Conservation (phyloP, 768 basidiomycete species). For the Pleurotus giganteus region DNA sequence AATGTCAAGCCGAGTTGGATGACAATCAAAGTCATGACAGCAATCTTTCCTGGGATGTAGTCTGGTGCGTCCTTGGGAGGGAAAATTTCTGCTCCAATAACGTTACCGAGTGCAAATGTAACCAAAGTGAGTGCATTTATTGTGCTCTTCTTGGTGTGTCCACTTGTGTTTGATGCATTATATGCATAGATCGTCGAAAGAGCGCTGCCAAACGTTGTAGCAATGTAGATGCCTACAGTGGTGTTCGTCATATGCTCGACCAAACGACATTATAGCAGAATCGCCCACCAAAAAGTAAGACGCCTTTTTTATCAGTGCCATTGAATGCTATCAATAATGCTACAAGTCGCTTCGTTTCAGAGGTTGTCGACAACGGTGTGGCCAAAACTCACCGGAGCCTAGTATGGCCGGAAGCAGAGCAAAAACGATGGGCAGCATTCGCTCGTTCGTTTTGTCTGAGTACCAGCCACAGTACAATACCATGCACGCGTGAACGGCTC, state of each 20-base stretch:
- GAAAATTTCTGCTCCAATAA: constrained; percentile 63
- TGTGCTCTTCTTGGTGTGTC: constrained; percentile 69
- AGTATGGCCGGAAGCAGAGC: constrained; percentile 58
- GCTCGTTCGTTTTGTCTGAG: constrained; percentile 62
- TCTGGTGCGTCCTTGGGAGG: constrained; percentile 57
- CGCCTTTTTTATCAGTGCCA: constrained; percentile 45
- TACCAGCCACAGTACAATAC: constrained; percentile 60
- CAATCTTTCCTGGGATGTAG: constrained; percentile 66
- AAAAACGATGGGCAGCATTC: constrained; percentile 61
- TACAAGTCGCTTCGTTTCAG: constrained; percentile 10
- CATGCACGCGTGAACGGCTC: constrained; percentile 45
- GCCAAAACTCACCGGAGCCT: constrained; percentile 40
- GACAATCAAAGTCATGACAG: constrained; percentile 58
- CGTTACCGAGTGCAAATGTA: constrained; percentile 56
- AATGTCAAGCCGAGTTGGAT: constrained; percentile 48
- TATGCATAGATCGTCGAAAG: constrained; percentile 62
- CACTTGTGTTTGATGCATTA: constrained; percentile 62
- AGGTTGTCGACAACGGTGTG: neutral
- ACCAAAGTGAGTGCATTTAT: constrained; percentile 60
- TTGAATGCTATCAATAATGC: constrained; percentile 57
- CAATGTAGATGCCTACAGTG: constrained; percentile 38
- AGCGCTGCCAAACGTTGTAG: constrained; percentile 58
- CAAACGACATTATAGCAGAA: constrained; percentile 8
- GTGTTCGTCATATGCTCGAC: neutral
- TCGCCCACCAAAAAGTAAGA: constrained; percentile 55